These are phyloP conservation scores for Aspergillus sp. DNA, from an alignment of 2,329 filamentous ascomycete species.

Conservation along the genomic window DNA sequence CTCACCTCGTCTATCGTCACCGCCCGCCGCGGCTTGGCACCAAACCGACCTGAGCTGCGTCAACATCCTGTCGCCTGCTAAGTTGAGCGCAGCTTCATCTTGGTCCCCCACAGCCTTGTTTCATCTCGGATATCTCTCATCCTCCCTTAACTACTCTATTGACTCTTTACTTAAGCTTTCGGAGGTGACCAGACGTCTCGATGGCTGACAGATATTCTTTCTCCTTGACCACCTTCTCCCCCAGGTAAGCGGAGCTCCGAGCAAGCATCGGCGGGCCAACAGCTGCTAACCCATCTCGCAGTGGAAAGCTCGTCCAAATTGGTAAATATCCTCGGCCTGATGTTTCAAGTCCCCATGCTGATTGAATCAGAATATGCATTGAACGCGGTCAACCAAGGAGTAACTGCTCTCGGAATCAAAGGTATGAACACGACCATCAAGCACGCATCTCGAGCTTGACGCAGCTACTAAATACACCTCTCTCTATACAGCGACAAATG, in stretches of 20 bases:
- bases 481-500: constrained; percentile 79
- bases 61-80: constrained; percentile 40
- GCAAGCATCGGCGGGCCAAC: constrained; percentile 4
- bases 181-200: constrained; percentile 35
- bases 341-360: constrained; percentile 16
- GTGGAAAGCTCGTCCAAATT: constrained; percentile 99
- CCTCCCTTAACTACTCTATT: background rate
- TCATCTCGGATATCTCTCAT: constrained; percentile 20
- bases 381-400: constrained; percentile 98
- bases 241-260: constrained; percentile 67
- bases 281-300: constrained; percentile 57
- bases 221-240: constrained; percentile 98
- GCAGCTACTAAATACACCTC: constrained; percentile 21
- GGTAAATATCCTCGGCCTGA: constrained; percentile 57
- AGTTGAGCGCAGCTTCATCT: constrained; percentile 38
- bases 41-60: constrained; percentile 27
- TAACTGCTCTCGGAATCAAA: constrained; percentile 98
- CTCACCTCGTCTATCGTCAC: constrained; percentile 31
- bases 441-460: constrained; percentile 1
- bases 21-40: constrained; percentile 26
- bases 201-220: constrained; percentile 99
- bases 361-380: constrained; percentile 83
- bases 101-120: constrained; percentile 25
- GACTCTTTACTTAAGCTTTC: constrained; percentile 20
- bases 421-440: constrained; percentile 57